phyloP scores from a whole-genome alignment of 2,329 filamentous ascomycete species.

The Fusarium oxysporum region DNA sequence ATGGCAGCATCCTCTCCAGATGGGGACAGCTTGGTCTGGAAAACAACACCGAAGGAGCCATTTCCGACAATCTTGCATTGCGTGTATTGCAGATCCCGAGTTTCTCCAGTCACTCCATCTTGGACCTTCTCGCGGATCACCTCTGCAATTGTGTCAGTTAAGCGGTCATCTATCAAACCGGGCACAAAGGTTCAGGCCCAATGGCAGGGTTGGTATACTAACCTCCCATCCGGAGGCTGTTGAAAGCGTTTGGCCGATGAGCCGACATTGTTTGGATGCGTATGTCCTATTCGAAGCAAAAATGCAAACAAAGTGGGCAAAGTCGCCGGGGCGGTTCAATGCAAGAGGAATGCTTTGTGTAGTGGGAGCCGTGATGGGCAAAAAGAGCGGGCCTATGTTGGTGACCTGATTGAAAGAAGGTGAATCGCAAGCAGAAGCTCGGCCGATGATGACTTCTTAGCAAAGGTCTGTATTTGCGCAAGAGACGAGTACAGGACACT shows the following conservation, averaged over 20 bases:
- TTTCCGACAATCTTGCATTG: constrained; percentile 99
- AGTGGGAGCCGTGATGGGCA: constrained; percentile 54
- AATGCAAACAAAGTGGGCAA: constrained; percentile 44
- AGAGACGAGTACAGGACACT: constrained; percentile 36
- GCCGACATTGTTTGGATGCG: constrained; percentile 75
- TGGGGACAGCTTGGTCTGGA: constrained; percentile 98
- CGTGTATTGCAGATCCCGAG: constrained; percentile 96
- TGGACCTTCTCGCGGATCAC: constrained; percentile 99
- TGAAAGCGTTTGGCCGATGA: constrained; percentile 91
- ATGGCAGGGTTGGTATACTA: constrained; percentile 57
- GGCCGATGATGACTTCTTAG: constrained; percentile 10
- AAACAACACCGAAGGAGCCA: constrained; percentile 97
- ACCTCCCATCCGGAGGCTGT: constrained; percentile 95
- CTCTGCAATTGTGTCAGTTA: constrained; percentile 67
- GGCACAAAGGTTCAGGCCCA: not conserved
- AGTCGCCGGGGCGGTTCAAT: constrained; percentile 39
- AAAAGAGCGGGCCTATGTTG: constrained; percentile 36
- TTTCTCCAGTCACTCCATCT: constrained; percentile 96
- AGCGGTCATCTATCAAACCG: not conserved
- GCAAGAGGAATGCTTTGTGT: constrained; percentile 46
- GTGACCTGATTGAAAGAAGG: constrained; percentile 29
- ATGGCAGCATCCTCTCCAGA: constrained; percentile 98
- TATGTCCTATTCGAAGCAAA: constrained; percentile 44
- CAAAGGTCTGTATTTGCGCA: constrained; percentile 35
- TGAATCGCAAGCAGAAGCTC: constrained; percentile 22